Conservation (phyloP, 768 basidiomycete species). For the Rhizopogon roseolus region DNA sequence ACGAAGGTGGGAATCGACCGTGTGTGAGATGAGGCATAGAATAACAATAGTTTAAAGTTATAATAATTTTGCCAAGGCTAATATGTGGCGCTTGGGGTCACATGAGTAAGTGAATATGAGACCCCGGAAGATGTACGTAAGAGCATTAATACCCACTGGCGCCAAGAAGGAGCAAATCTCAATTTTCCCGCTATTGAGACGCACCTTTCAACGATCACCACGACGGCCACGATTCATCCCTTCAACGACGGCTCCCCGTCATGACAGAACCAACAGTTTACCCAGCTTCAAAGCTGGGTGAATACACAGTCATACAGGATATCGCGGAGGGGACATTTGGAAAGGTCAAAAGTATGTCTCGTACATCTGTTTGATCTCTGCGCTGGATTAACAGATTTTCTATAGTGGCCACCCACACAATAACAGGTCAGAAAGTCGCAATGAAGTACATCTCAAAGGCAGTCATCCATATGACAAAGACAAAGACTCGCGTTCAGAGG, state of each 20-base stretch:
- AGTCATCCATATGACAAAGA: conserved; percentile 87
- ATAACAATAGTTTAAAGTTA: neutral
- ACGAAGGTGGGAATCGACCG: too few species aligned
- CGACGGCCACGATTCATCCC: neutral
- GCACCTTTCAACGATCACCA: conserved; percentile 3
- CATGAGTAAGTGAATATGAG: neutral
- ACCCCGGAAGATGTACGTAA: conserved; percentile 13
- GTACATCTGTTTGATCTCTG: conserved; percentile 12
- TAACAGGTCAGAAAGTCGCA: conserved; percentile 93
- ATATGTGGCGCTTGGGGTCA: neutral
- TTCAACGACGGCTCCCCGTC: conserved; percentile 14
- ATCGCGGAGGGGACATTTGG: conserved; percentile 98
- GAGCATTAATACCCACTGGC: conserved; percentile 5
- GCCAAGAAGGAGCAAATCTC: conserved; percentile 10
- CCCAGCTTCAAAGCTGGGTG: conserved; percentile 75
- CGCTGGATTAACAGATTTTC: conserved; percentile 5
- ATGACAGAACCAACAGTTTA: conserved; percentile 30
- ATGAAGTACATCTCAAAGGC: conserved; percentile 98
- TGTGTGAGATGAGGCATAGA: too few species aligned
- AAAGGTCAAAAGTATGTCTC: conserved; percentile 91
- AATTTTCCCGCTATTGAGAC: conserved; percentile 18
- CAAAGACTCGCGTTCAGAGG: conserved; percentile 85
- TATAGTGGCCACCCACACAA: conserved; percentile 86
- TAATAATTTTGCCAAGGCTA: neutral
- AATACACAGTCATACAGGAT: conserved; percentile 83